phyloP scores from a whole-genome alignment of 192 early-diverging fungal genomes.

The Entomortierella parvispora region DNA sequence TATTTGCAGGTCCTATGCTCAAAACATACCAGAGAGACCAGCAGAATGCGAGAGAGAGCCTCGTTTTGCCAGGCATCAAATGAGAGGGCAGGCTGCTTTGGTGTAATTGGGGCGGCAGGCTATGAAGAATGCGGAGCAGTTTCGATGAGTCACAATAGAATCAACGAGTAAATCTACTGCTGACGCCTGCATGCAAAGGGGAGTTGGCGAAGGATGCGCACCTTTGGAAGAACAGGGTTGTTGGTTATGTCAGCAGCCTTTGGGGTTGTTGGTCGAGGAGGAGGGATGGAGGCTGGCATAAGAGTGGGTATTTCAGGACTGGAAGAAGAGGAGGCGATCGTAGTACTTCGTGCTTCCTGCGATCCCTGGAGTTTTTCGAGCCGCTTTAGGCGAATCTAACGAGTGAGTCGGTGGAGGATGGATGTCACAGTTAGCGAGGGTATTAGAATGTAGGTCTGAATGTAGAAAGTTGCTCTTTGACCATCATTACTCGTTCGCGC shows the following conservation, averaged over 20 bases:
- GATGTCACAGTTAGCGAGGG: not conserved
- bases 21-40: constrained; percentile 77
- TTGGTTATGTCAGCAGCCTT: no score
- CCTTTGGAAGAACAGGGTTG: not conserved
- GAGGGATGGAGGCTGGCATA: constrained; percentile 6
- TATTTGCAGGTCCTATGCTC: not conserved
- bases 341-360: constrained; percentile 14
- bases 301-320: not conserved
- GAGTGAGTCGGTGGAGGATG: not conserved
- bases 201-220: not conserved
- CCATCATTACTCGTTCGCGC: constrained; percentile 25
- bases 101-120: constrained; percentile 20
- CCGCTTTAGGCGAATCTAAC: constrained; percentile 71
- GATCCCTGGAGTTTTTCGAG: constrained; percentile 65
- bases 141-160: not conserved
- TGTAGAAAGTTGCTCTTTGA: not conserved
- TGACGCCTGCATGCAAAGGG: not conserved
- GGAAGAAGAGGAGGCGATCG: constrained; percentile 13
- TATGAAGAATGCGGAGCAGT: not conserved
- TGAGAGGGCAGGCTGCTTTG: constrained; percentile 50
- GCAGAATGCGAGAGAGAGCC: constrained; percentile 78
- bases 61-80: constrained; percentile 88
- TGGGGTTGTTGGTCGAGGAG: not conserved
- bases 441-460: not conserved
- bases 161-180: not conserved